Evolutionary conservation across 2,329 filamentous ascomycete genomes (phyloP).

Genomic region (Cytospora paraplurivora): DNA sequence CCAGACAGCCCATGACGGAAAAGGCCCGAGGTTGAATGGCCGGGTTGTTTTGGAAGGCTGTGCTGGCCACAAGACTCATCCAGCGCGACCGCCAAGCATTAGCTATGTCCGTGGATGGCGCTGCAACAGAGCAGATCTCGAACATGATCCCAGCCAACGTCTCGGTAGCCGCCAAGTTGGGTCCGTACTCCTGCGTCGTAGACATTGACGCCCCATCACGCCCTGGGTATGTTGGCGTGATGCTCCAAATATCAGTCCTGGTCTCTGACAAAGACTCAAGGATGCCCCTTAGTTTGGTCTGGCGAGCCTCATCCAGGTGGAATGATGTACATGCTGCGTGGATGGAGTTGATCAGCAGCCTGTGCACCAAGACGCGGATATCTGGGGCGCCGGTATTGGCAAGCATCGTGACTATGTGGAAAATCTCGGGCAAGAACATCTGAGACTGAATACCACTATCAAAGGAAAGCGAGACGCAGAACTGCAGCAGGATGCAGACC

Average conservation of each 20-base stretch:
- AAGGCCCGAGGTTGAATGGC: constrained; percentile 71
- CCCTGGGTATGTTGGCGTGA: constrained; percentile 43
- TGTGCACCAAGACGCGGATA: constrained; percentile 61
- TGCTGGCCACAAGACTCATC: constrained; percentile 74
- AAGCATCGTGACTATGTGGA: constrained; percentile 71
- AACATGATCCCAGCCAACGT: constrained; percentile 63
- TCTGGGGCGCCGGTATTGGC: constrained; percentile 64
- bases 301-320: constrained; percentile 59
- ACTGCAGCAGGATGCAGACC: constrained; percentile 66
- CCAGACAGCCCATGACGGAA: constrained; percentile 70
- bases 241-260: constrained; percentile 59
- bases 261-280: constrained; percentile 63
- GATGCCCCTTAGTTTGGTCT: constrained; percentile 57
- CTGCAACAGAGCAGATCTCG: constrained; percentile 64
- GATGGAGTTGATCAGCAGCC: constrained; percentile 66
- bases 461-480: constrained; percentile 68
- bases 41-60: constrained; percentile 72
- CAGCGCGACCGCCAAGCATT: constrained; percentile 72
- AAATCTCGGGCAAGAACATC: constrained; percentile 68
- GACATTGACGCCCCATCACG: constrained; percentile 58
- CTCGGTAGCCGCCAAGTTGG: constrained; percentile 59
- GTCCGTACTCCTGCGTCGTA: constrained; percentile 55
- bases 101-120: constrained; percentile 64
- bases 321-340: constrained; percentile 70
- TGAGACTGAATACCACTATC: constrained; percentile 68